Base-by-base conservation (phyloP, 352 stramenopile genomes). In the Pythium sp. region DNA sequence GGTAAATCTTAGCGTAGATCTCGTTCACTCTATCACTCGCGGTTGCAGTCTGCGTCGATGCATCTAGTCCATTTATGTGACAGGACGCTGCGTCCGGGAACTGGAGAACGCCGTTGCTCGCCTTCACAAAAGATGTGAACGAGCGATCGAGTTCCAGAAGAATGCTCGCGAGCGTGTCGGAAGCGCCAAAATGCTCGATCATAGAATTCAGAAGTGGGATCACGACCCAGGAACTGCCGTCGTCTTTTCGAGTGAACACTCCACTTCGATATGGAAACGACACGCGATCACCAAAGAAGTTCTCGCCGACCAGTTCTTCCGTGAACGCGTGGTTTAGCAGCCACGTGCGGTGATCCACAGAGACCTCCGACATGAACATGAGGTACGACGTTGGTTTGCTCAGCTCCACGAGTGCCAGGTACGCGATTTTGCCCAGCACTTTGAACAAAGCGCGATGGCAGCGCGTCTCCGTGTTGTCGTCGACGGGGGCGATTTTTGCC, bases 391-490 rank as follows among this genome's bases (percentile, higher is more conserved):
- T 62, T 8, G 78, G 76, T 22, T 73, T 78, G 53, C 70, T 81
- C 0, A 72, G n/a, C 3, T 65, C 63, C 41, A 81, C 47, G n/a
- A 86, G 62, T 22, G 78, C 65, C 26, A 86, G 30, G 41, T 80
- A 83, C 26, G 59, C 49, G 11, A 83, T 9, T 36, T 86, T 86
- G 2, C 55, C 67, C 2, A 86, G 36, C 32, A 81, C 76, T 65
- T 86, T 86, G 64, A 82, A 80, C 5, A 86, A 57, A 22, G 73
- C 76, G 14, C 78, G 76, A 28, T 82, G 71, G 64, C 78, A 86
- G n/a, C 78, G 73, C 38, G 68, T 77, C 7, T 66, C 26, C 1
- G 34, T 18, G 22, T 78, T 43, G 51, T 80, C 77, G 49, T 79
- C 74, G 5, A 60, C 53, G 0, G 66, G 67, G 9, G 47, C 12